Evolutionary conservation across 306 rosid species (phyloP).

Genomic region (Sicyos baderoa): DNA sequence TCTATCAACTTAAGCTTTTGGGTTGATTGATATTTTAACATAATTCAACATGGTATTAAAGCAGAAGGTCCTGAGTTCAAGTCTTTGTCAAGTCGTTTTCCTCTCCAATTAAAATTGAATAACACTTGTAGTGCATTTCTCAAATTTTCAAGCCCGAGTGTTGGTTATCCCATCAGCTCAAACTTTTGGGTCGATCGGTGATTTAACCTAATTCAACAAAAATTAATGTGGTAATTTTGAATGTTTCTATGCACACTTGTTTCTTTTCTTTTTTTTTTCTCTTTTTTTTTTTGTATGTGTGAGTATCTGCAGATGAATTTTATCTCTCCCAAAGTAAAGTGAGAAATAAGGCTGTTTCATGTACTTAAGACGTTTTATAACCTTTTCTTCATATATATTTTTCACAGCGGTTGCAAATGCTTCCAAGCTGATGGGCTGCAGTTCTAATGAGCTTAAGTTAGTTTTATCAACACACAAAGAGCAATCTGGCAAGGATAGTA

Average conservation of each 20-base stretch:
- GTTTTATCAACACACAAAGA: conserved; percentile 48
- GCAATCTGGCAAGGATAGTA: conserved; percentile 52
- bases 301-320: neutral
- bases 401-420: conserved; percentile 61
- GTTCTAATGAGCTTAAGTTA: conserved; percentile 48
- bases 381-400: neutral
- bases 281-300: neutral
- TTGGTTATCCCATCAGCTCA: too few species aligned
- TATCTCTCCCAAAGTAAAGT: neutral
- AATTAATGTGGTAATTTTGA: neutral
- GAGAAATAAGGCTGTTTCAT: neutral
- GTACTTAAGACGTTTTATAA: neutral
- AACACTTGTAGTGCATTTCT: too few species aligned
- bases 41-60: too few species aligned
- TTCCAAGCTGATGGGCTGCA: conserved; percentile 75
- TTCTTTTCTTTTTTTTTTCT: neutral
- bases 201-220: too few species aligned
- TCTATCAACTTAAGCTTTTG: too few species aligned
- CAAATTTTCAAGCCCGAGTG: too few species aligned
- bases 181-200: too few species aligned
- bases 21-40: too few species aligned
- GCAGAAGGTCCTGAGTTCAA: too few species aligned
- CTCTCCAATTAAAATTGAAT: too few species aligned
- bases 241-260: neutral
- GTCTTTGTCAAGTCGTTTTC: too few species aligned